Evolutionary conservation across 2,329 filamentous ascomycete genomes (phyloP).

Genomic region (Colletotrichum sp.): DNA sequence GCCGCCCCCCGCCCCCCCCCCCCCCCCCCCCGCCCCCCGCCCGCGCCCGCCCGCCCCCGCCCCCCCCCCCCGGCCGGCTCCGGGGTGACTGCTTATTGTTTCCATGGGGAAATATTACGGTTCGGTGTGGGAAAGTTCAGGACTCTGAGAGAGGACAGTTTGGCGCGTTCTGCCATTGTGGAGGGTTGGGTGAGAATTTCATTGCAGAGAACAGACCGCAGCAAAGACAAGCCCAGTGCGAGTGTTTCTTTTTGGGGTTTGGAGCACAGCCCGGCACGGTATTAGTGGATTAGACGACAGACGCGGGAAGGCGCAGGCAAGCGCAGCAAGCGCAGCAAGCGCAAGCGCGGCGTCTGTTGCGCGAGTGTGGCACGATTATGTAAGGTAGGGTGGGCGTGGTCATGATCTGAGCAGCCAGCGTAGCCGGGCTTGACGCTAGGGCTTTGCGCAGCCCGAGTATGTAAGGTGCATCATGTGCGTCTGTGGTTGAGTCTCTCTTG

Average conservation of each 20-base stretch:
- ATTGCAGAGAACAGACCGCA: neutral
- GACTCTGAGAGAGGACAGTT: neutral
- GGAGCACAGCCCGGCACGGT: neutral
- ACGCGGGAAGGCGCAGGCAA: conserved; percentile 5
- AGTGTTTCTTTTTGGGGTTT: neutral
- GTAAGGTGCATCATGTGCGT: neutral
- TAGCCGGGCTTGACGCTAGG: conserved; percentile 1
- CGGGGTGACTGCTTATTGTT: neutral
- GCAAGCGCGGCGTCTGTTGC: neutral
- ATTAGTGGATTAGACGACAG: neutral
- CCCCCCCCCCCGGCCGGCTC: no score
- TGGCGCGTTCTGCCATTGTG: neutral
- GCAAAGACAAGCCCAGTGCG: neutral
- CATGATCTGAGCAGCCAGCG: neutral
- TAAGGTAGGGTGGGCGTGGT: neutral
- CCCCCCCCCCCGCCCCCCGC: no score
- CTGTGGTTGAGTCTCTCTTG: neutral
- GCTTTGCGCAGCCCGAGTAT: neutral
- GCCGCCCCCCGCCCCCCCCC: no score
- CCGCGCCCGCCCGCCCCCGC: no score
- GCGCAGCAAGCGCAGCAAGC: neutral
- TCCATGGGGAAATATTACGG: neutral
- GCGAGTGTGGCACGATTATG: neutral
- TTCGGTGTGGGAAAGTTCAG: neutral
- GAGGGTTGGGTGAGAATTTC: neutral